Conservation (phyloP, 345 rosid species). For the Brassica cretica region DNA sequence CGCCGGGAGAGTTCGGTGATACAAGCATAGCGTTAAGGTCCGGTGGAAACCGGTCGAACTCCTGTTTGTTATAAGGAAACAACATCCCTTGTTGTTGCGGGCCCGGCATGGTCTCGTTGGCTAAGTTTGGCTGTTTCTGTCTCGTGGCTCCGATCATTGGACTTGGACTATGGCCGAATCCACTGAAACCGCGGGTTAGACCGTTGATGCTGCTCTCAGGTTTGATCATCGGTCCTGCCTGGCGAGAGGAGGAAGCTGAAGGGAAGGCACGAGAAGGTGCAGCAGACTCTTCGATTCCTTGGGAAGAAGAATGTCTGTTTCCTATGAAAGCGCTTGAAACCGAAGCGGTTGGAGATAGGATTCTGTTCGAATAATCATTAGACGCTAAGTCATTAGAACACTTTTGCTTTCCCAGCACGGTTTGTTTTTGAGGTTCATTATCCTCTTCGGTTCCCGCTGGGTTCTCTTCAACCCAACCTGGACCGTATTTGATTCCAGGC, state of each 20-base stretch:
- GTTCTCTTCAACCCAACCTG: constrained; percentile 85
- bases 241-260: constrained; percentile 44
- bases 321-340: constrained; percentile 42
- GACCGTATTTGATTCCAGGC: constrained; percentile 57
- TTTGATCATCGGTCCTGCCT: constrained; percentile 31
- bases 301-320: constrained; percentile 43
- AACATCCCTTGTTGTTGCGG: constrained; percentile 35
- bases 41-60: constrained; percentile 50
- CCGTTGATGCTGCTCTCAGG: constrained; percentile 23
- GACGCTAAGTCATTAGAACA: constrained; percentile 34
- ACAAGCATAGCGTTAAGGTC: constrained; percentile 68
- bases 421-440: constrained; percentile 39
- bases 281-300: constrained; percentile 43
- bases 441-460: constrained; percentile 36
- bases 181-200: constrained; percentile 27
- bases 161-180: constrained; percentile 25
- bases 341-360: constrained; percentile 45
- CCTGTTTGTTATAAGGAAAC: constrained; percentile 44
- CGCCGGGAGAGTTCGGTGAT: constrained; percentile 62
- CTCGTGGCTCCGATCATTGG: constrained; percentile 40
- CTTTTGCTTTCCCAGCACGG: constrained; percentile 34
- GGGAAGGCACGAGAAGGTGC: constrained; percentile 40
- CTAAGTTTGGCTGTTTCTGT: constrained; percentile 23
- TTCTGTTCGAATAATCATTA: constrained; percentile 49
- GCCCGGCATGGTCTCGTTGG: constrained; percentile 15